A percentile compares a stretch with the other conserved stretches of the same genome.
phyloP scores from a whole-genome alignment of 2,329 filamentous ascomycete species.

The Aspergillus sp. region DNA sequence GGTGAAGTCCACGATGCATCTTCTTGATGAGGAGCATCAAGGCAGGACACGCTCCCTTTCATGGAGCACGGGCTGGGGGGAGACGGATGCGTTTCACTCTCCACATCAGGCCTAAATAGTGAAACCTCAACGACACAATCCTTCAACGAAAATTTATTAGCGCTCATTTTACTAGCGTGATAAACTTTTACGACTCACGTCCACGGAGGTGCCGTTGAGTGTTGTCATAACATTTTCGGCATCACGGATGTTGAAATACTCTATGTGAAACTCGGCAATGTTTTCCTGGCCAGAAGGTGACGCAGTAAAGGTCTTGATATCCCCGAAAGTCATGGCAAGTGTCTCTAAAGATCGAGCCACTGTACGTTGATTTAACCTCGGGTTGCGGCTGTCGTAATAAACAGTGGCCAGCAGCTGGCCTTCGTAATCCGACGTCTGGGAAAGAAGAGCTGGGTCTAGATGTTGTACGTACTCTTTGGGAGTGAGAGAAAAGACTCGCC shows the following conservation, averaged over 20 bases:
- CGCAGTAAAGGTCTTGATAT: constrained; percentile 36
- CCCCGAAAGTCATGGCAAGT: constrained; percentile 38
- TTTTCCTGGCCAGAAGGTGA: constrained; percentile 29
- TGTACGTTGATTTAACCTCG: constrained; percentile 25
- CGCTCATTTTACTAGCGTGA: not conserved
- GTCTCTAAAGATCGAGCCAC: constrained; percentile 51
- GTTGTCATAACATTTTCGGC: constrained; percentile 36
- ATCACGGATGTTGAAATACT: constrained; percentile 40
- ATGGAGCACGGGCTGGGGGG: constrained; percentile 16
- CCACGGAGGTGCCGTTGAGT: constrained; percentile 36
- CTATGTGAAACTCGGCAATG: constrained; percentile 37
- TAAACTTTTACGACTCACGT: constrained; percentile 26
- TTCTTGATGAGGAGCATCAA: constrained; percentile 18
- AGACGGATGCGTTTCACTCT: constrained; percentile 14
- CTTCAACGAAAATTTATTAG: constrained; percentile 15
- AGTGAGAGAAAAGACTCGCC: constrained; percentile 49
- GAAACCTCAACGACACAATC: constrained; percentile 32
- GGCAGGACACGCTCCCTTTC: constrained; percentile 16
- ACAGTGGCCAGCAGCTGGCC: constrained; percentile 57
- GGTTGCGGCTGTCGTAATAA: constrained; percentile 35
- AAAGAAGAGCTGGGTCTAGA: constrained; percentile 26
- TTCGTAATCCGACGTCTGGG: constrained; percentile 48
- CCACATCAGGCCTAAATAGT: constrained; percentile 32
- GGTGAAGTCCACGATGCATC: constrained; percentile 16
- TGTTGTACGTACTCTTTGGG: constrained; percentile 47